Percentiles rank a stretch among this genome's conserved stretches.
phyloP scores from a whole-genome alignment of 176 grass and related monocot genomes.

The Cymbopogon citratus region DNA sequence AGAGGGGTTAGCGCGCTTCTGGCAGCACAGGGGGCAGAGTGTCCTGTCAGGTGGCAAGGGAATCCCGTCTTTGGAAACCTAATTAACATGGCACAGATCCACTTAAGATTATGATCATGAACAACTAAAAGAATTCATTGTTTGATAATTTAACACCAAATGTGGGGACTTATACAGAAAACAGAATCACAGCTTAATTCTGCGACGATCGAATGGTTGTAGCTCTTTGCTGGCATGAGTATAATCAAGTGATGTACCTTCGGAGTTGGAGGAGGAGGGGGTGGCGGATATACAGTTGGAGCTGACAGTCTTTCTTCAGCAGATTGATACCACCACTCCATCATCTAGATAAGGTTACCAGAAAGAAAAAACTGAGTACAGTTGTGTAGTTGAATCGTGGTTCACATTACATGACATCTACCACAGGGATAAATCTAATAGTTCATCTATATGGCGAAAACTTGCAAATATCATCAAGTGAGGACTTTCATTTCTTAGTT shows the following conservation, averaged over 20 bases:
- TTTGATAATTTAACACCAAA: background rate
- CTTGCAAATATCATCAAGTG: background rate
- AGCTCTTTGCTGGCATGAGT: background rate
- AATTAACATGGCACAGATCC: background rate
- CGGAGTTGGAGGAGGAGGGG: conserved; percentile 73
- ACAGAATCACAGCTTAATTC: background rate
- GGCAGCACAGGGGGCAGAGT: conserved; percentile 76
- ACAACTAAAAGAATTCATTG: background rate
- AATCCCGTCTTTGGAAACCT: conserved; percentile 87
- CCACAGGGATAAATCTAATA: background rate
- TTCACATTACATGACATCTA: conserved; percentile 5
- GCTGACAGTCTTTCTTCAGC: conserved; percentile 97
- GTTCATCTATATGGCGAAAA: background rate
- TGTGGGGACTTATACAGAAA: background rate
- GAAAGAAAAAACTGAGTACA: conserved; percentile 28
- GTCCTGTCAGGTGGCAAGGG: conserved; percentile 61
- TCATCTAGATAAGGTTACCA: conserved; percentile 63
- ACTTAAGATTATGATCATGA: conserved; percentile 11
- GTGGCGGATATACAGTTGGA: conserved; percentile 89
- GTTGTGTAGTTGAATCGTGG: background rate
- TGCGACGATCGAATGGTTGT: background rate
- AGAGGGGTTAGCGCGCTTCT: conserved; percentile 84
- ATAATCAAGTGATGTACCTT: conserved; percentile 42
- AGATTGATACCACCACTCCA: conserved; percentile 99
- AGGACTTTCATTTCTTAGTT: background rate